Base-by-base conservation (phyloP, 306 rosid species). In the Vigna reflexopilosa region DNA sequence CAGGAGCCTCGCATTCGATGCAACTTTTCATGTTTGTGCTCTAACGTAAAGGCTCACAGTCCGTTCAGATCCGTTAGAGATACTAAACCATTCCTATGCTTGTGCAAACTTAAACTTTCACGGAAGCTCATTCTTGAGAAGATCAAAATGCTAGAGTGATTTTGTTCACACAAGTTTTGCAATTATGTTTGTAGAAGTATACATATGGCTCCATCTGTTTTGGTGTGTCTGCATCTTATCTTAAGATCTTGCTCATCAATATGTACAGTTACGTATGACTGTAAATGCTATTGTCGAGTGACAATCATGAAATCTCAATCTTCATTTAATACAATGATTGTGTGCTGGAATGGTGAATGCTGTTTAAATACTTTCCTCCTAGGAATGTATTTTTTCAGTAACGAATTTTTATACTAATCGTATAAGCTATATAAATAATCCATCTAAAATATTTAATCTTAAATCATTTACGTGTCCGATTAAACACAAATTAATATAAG, bases 1-100 rank as follows among this genome's bases (percentile, higher is more conserved):
- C 63, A 58, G 24, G 72, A 36, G 76, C 32, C 44, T 70, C 57
- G 54, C 40, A 44, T 45, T 58, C 13, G 17, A 12, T 45, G 16
- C 44, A 76, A 68, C 49, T 72, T 73, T 24, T 70, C 51, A 64
- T 77, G 69, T 72, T 72, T 72, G 75, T 65, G 57, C 77, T 62
- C n/a, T 50, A 79, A 38, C 24, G 57, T 59, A 58, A 7, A 58
- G 42, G 54, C 51, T 22, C 38, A 3, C 52, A 36, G 42, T 44
- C 17, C 28, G 54, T 67, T 72, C 48, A 7, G 67, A 58, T 57
- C 48, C 40, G 36, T 63, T 47, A 30, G 69, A 70, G 52, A 44
- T 62, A 11, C 19, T 69, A 72, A 56, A 67, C 65, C 65, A 26
- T 48, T 81, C 59, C 57, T 9, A 24, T 40, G 54, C 42, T 68